phyloP scores from a whole-genome alignment of 2,329 filamentous ascomycete species.

The Berkeleyomyces rouxiae region DNA sequence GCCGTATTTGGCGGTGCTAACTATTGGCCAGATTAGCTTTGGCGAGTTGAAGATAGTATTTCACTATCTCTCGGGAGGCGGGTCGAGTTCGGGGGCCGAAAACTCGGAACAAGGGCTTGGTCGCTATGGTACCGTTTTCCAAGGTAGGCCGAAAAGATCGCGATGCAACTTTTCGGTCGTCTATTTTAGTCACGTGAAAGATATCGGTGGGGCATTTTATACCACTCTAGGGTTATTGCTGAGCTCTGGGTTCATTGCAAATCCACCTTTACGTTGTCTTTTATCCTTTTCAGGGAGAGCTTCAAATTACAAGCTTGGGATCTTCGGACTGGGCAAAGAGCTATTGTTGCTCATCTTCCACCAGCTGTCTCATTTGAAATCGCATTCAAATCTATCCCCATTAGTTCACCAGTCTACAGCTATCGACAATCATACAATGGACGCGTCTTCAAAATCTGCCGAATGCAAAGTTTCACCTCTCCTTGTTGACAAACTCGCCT shows the following conservation, averaged over 20 bases:
- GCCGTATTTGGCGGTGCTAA: not conserved
- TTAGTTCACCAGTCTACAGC: no score
- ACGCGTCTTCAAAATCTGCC: conserved; percentile 8
- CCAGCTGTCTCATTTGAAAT: not conserved
- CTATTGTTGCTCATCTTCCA: not conserved
- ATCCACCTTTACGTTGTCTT: not conserved
- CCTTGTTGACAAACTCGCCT: conserved; percentile 27
- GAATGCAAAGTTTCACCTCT: conserved; percentile 17
- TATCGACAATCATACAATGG: not conserved
- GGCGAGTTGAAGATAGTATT: no score
- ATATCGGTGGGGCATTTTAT: conserved; percentile 3
- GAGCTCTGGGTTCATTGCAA: not conserved
- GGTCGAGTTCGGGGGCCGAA: not conserved
- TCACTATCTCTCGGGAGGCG: not conserved
- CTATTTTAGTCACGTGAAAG: conserved; percentile 8
- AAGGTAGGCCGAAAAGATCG: not conserved
- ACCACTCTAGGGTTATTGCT: not conserved
- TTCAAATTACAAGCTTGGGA: not conserved
- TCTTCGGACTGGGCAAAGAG: not conserved
- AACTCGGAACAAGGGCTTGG: not conserved
- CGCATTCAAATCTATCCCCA: no score
- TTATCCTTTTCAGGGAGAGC: not conserved
- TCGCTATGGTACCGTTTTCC: not conserved
- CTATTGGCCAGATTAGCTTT: not conserved
- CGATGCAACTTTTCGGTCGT: conserved; percentile 9